phyloP scores from a whole-genome alignment of 2,329 filamentous ascomycete species.

The Sclerotinia minor region DNA sequence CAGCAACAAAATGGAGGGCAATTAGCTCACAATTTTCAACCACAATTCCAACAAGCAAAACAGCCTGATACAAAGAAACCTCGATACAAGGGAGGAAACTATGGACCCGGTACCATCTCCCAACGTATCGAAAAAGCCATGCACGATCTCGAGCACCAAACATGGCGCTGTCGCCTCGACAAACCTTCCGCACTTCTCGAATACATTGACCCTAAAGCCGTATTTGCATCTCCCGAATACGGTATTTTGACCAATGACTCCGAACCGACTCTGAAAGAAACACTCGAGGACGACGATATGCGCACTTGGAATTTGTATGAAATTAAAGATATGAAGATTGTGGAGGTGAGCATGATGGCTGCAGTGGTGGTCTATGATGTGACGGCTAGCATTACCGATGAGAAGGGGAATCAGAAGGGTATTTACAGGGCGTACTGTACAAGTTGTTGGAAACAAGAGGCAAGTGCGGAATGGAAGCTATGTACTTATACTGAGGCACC shows the following conservation, averaged over 20 bases:
- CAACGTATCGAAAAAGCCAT: slow-evolving; percentile 23
- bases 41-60: slow-evolving; percentile 16
- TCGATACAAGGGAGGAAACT: slow-evolving; percentile 23
- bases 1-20: slow-evolving; percentile 9
- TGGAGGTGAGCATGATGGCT: slow-evolving; percentile 24
- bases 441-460: slow-evolving; percentile 24
- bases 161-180: slow-evolving; percentile 24
- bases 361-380: slow-evolving; percentile 19
- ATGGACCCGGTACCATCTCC: slow-evolving; percentile 22
- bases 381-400: slow-evolving; percentile 14
- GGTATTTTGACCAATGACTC: slow-evolving; percentile 22
- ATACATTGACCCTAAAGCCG: slow-evolving; percentile 25
- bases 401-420: slow-evolving; percentile 6
- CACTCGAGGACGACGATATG: slow-evolving; percentile 24
- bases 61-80: slow-evolving; percentile 21
- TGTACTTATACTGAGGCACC: slow-evolving; percentile 24
- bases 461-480: slow-evolving; percentile 22
- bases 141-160: slow-evolving; percentile 22
- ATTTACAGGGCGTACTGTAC: slow-evolving; percentile 21
- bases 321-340: slow-evolving; percentile 23
- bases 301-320: slow-evolving; percentile 20
- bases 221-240: slow-evolving; percentile 23
- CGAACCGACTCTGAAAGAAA: slow-evolving; percentile 19
- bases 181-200: slow-evolving; percentile 20
- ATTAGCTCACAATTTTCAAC: slow-evolving; percentile 17